Conservation (phyloP, 257 asterid species). For the Salvia rosmarinus region DNA sequence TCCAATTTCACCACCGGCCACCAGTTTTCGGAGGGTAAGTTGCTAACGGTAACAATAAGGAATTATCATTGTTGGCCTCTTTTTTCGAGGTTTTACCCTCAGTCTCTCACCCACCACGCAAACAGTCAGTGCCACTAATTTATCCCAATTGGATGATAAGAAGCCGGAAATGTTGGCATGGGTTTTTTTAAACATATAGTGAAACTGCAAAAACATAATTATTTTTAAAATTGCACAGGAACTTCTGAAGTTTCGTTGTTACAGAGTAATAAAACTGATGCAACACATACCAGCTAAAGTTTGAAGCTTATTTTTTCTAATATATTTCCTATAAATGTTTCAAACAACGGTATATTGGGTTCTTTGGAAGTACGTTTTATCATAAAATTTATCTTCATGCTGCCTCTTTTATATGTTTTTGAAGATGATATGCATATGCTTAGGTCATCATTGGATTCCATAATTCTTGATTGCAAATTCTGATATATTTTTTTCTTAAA, state of each 20-base stretch:
- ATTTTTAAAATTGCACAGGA: background rate
- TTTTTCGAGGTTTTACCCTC: slow-evolving; percentile 1
- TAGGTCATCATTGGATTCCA: slow-evolving; percentile 22
- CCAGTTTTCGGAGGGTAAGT: slow-evolving; percentile 30
- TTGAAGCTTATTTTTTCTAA: slow-evolving; percentile 1
- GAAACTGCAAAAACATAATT: background rate
- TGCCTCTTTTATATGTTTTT: background rate
- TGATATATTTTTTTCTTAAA: too few species aligned
- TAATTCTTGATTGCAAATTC: background rate
- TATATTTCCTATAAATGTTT: too few species aligned
- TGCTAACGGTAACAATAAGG: background rate
- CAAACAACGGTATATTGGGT: too few species aligned
- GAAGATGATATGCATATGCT: background rate
- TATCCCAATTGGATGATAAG: background rate
- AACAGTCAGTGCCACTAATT: background rate
- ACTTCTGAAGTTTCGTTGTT: slow-evolving; percentile 1
- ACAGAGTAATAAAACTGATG: background rate
- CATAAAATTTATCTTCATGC: background rate
- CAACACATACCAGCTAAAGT: slow-evolving; percentile 29
- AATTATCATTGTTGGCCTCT: background rate
- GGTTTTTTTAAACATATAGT: background rate
- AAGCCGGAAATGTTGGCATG: background rate
- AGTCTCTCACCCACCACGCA: slow-evolving; percentile 20
- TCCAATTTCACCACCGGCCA: slow-evolving; percentile 44
- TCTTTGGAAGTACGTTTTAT: too few species aligned